Conservation (phyloP, 305 asterid genomes). For the Fraxinus nigra region DNA sequence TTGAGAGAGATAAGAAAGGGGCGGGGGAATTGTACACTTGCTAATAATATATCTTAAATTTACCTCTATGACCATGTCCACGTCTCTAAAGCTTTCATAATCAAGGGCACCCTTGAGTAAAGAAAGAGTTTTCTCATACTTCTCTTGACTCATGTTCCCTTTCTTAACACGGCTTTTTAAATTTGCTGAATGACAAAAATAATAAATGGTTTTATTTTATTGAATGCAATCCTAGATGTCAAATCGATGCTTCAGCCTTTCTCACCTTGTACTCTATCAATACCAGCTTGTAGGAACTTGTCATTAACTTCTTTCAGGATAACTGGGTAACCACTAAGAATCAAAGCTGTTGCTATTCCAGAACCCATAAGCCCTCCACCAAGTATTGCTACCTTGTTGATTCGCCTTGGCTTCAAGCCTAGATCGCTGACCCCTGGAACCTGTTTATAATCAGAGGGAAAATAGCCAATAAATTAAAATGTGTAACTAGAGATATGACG, state of each 20-base stretch:
- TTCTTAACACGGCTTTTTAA: constrained; percentile 85
- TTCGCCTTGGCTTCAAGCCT: constrained; percentile 76
- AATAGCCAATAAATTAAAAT: not conserved
- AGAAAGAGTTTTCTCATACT: constrained; percentile 69
- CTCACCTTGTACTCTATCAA: constrained; percentile 85
- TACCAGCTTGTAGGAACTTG: constrained; percentile 83
- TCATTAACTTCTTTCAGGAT: constrained; percentile 90
- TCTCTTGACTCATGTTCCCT: constrained; percentile 80
- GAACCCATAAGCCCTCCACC: constrained; percentile 99
- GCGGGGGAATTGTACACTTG: not conserved
- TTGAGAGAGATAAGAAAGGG: not conserved
- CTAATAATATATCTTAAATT: not conserved
- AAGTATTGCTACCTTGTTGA: constrained; percentile 86
- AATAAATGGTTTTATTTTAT: not conserved
- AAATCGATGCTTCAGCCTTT: constrained; percentile 4
- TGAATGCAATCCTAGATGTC: constrained; percentile 10
- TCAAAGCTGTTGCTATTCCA: constrained; percentile 90
- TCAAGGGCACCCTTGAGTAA: constrained; percentile 85
- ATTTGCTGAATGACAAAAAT: constrained; percentile 53
- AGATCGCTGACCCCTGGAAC: constrained; percentile 91
- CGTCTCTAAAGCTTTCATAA: constrained; percentile 84
- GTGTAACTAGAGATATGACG: not conserved
- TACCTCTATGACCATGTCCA: constrained; percentile 99
- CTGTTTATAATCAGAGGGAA: constrained; percentile 33
- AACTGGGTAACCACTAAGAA: constrained; percentile 71